Evolutionary conservation across 2,329 filamentous ascomycete genomes (phyloP), one percentile per base, ranked within the genome.

Genomic region (Kalaharituber pfeilii): DNA sequence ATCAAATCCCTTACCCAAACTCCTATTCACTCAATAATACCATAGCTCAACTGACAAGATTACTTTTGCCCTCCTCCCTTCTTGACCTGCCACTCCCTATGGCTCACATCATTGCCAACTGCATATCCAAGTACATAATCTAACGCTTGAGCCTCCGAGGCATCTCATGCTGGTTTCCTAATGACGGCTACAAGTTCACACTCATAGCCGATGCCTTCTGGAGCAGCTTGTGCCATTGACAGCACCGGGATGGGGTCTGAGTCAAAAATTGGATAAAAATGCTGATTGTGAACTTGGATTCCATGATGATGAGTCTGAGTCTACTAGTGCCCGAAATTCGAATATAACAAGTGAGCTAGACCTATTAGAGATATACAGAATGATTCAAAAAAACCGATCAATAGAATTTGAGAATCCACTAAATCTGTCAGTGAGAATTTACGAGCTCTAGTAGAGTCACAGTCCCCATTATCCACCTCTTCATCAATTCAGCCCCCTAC

Each of bases 41-140:
- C 30, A n/a, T 20, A 26, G 29, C 22, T 4, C 33, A 39, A 8
- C 7, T n/a, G n/a, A 39, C 33, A 39, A 6, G 33, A 4, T 9
- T 39, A 59, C 81, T 81, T 85, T 68, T 86, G 82, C 1, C 80
- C 75, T 15, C 79, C 79, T 15, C 80, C 80, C 39, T 72, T 74
- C 66, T 79, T 75, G 57, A 84, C 67, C 68, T 86, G 82, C 80
- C 82, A 87, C 60, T 85, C 81, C 39, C 84, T 78, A 68, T 86
- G 82, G 9, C 80, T 85, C n/a, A 89, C 76, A 66, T 89, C 84
- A 67, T 89, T 84, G 53, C 83, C 82, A 29, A 84, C 75, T 1
- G 79, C 73, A 65, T 87, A 88, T 4, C 84, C 84, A 1, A 86
- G 71, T 2, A 88, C 81, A 63, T 84, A 80, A 52, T 80, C 70